A percentile compares a stretch with the other conserved stretches of the same genome.
Evolutionary conservation across 2,329 filamentous ascomycete species (phyloP).

Genomic region (Blastomyces parvus): DNA sequence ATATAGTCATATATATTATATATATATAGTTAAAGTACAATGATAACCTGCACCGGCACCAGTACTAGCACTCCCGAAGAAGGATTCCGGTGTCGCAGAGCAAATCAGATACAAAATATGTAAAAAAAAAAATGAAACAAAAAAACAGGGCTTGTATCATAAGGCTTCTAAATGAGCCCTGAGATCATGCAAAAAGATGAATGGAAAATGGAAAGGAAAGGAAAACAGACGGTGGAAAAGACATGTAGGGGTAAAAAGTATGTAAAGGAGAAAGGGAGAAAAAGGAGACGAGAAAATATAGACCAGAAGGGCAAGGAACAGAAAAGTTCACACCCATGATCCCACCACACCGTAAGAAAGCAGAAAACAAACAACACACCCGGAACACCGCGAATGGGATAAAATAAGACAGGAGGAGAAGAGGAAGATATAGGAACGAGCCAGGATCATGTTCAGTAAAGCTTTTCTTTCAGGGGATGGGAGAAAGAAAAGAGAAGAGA

Average conservation of each 20-base stretch:
- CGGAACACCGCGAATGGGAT: background rate
- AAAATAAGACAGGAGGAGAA: slow-evolving; percentile 1
- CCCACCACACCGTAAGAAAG: background rate
- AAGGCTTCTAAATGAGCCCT: background rate
- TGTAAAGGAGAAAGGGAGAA: background rate
- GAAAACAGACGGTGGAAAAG: background rate
- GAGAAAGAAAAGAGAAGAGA: no score
- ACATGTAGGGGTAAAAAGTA: background rate
- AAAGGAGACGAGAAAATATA: background rate
- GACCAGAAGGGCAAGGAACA: no score
- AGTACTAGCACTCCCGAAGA: no score
- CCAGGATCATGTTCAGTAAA: background rate
- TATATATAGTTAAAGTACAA: background rate
- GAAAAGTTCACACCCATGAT: background rate
- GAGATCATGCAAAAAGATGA: background rate
- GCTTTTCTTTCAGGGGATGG: background rate
- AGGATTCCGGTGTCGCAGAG: no score
- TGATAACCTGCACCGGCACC: background rate
- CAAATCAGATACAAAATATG: no score
- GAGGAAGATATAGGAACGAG: background rate
- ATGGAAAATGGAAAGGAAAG: no score
- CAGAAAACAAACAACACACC: background rate
- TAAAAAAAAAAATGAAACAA: background rate
- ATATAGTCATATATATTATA: background rate
- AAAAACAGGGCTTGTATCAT: background rate